A percentile compares a stretch with the other conserved stretches of the same genome.
Conservation (phyloP, 805 yeast genomes). For the Candida tammaniensis region DNA sequence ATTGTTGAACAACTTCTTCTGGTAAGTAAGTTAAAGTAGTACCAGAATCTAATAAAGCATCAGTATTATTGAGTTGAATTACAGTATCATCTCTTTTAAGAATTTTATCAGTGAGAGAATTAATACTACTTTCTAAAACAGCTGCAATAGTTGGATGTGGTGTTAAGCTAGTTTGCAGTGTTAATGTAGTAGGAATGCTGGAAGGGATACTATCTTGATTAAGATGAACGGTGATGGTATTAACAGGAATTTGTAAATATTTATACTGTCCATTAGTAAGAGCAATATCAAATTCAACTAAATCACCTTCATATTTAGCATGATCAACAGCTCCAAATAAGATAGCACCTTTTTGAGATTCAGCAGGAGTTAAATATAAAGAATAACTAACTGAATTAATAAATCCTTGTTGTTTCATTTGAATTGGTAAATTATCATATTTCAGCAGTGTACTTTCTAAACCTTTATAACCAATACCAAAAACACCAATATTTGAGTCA, state of each 20-base stretch:
- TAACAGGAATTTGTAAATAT: slow-evolving; percentile 20
- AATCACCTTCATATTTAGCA: slow-evolving; percentile 22
- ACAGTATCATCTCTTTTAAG: slow-evolving; percentile 8
- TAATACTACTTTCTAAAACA: slow-evolving; percentile 3
- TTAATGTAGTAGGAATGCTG: slow-evolving; percentile 7
- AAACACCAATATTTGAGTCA: slow-evolving; percentile 19
- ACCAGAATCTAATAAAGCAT: slow-evolving; percentile 19
- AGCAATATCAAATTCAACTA: slow-evolving; percentile 23
- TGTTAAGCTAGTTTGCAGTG: slow-evolving; percentile 2
- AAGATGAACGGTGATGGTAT: slow-evolving; percentile 15
- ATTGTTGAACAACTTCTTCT: slow-evolving; percentile 7
- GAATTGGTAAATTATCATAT: slow-evolving; percentile 36
- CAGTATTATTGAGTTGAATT: slow-evolving; percentile 1
- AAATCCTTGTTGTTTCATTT: slow-evolving; percentile 32
- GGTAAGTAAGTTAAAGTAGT: slow-evolving; percentile 19
- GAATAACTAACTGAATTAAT: slow-evolving; percentile 37
- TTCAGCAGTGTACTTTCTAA: slow-evolving; percentile 11
- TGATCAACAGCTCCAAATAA: slow-evolving; percentile 35
- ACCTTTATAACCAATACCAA: slow-evolving; percentile 17
- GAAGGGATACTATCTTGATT: slow-evolving; percentile 6
- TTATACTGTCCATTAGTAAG: slow-evolving; percentile 11
- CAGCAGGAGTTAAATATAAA: slow-evolving; percentile 29
- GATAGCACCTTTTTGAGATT: slow-evolving; percentile 22
- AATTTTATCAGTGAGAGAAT: slow-evolving; percentile 1
- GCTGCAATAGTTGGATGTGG: slow-evolving; percentile 12